Base-by-base conservation (phyloP, 768 basidiomycete genomes). In the Mycena pura region DNA sequence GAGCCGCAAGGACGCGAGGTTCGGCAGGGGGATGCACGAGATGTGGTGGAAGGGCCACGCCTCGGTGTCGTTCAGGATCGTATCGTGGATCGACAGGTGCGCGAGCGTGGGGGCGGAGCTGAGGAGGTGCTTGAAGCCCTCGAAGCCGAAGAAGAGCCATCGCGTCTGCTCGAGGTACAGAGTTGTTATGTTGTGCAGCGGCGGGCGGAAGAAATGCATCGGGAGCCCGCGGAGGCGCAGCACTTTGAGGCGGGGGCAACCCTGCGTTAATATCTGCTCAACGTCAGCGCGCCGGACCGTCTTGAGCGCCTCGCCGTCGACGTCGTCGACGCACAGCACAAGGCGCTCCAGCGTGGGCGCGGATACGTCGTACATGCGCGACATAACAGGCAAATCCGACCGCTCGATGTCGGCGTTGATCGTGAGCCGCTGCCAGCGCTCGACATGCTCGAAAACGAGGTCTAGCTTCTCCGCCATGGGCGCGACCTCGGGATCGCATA, bases 161-260 rank as follows among this genome's bases (percentile, higher is more conserved):
- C 68, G 70, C 1, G 77, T 80, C 46, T 82, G 77, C 50, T 83
- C 80, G 32, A 85, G 73, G 58, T 83, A 80, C 19, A 85, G 74
- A 0, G 75, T 79, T 24, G 72, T 76, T 5, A 82, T 65, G 5
- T 60, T 56, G 0, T 68, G 25, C 17, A 82, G 68, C 13, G 73
- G 75, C 5, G 81, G 80, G 1, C 70, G 73, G 56, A 80, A 77
- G 36, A 77, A 70, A 39, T 78, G 72, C 24, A 81, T 70, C 1
- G 82, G 80, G 10, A 82, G 63, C 9, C 82, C 82, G 5, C 80
- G 76, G 27, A 85, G 76, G 7, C 81, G 77, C 13, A 83, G 66
- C 38, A 79, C 78, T 14, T 68, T 63, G 13, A 84, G 71, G 19
- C 65, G 66, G 6, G 75, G 70, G 3, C 73, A 69, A 3, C 72